Conservation (phyloP, 2,329 filamentous ascomycete species). For the Claviceps humidiphila region DNA sequence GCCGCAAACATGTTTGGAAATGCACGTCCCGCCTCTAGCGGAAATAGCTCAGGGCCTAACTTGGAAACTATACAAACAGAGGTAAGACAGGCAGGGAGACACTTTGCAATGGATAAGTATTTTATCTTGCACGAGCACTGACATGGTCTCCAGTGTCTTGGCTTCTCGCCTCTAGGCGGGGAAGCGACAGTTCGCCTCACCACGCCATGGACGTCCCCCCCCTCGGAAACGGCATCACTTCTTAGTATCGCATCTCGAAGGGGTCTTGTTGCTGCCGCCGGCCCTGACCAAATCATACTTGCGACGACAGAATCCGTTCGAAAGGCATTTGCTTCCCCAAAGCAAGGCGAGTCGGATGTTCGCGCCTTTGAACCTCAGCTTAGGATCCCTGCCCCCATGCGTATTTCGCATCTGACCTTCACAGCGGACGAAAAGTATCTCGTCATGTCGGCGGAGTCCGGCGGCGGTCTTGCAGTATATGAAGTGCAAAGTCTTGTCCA, state of each 20-base stretch:
- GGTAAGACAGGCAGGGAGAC: conserved; percentile 29
- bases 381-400: conserved; percentile 56
- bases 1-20: conserved; percentile 44
- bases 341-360: conserved; percentile 49
- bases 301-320: conserved; percentile 66
- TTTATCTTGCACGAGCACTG: background rate
- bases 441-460: conserved; percentile 67
- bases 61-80: conserved; percentile 73
- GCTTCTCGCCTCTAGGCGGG: conserved; percentile 67
- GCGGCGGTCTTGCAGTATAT: conserved; percentile 74
- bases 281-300: conserved; percentile 65
- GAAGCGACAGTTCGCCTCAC: conserved; percentile 76
- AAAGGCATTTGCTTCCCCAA: conserved; percentile 53
- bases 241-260: conserved; percentile 68
- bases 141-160: conserved; percentile 44
- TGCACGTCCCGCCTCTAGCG: conserved; percentile 29
- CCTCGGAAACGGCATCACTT: conserved; percentile 66
- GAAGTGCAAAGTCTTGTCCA: conserved; percentile 55
- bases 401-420: conserved; percentile 80
- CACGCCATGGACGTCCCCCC: conserved; percentile 62
- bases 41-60: conserved; percentile 42
- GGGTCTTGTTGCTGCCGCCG: conserved; percentile 76
- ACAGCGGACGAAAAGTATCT: conserved; percentile 80
- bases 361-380: conserved; percentile 61
- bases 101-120: background rate